Evolutionary conservation across 768 basidiomycete species (phyloP).

Genomic region (Russula sp.): DNA sequence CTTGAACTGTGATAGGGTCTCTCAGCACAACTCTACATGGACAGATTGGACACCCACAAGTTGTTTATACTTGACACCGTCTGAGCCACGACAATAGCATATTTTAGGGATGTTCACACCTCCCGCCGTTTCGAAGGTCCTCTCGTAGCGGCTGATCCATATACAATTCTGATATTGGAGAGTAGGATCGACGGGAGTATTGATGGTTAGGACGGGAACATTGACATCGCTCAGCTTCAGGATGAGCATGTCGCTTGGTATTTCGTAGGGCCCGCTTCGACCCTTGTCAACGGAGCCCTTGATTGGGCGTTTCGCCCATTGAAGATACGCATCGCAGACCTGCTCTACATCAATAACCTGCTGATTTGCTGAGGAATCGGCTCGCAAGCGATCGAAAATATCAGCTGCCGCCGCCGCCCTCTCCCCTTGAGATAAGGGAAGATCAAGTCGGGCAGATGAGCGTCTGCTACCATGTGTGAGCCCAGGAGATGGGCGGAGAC

Average conservation of each 20-base stretch:
- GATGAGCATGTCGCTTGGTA: constrained; percentile 44
- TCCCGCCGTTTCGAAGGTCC: constrained; percentile 55
- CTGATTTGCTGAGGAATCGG: constrained; percentile 31
- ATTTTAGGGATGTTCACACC: constrained; percentile 85
- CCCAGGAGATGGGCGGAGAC: constrained; percentile 40
- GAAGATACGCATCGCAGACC: constrained; percentile 56
- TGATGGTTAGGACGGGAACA: constrained; percentile 80
- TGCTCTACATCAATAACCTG: constrained; percentile 48
- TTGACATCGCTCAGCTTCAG: constrained; percentile 42
- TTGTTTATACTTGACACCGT: constrained; percentile 65
- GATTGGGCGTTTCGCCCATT: constrained; percentile 65
- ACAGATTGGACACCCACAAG: constrained; percentile 48
- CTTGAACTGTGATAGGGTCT: constrained; percentile 58
- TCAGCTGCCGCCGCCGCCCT: constrained; percentile 57
- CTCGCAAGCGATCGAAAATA: constrained; percentile 50
- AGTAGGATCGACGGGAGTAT: constrained; percentile 62
- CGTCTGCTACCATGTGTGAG: constrained; percentile 30
- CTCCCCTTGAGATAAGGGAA: constrained; percentile 43
- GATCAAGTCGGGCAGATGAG: constrained; percentile 39
- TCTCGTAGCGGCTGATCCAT: constrained; percentile 59
- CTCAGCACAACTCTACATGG: not conserved
- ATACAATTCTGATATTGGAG: constrained; percentile 60
- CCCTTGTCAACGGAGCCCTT: constrained; percentile 26
- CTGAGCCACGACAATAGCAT: constrained; percentile 54
- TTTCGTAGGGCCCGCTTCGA: constrained; percentile 25